Evolutionary conservation across 2,329 filamentous ascomycete genomes (phyloP).

Genomic region (Trichoderma breve): DNA sequence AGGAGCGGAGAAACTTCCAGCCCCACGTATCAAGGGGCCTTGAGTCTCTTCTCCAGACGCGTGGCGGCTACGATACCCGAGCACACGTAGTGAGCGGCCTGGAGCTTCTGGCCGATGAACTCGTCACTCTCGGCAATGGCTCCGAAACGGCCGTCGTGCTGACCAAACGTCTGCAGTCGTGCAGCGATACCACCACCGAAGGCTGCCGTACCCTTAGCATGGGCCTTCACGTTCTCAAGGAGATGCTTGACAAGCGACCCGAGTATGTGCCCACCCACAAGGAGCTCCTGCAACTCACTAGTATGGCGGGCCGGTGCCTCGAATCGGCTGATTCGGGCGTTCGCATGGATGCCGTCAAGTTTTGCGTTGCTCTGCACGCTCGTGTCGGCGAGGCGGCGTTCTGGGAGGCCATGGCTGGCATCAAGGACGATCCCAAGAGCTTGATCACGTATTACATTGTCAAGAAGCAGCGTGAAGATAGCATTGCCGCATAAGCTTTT

Average conservation of each 20-base stretch:
- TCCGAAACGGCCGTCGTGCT: conserved; percentile 58
- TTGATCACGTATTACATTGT: conserved; percentile 80
- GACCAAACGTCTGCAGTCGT: conserved; percentile 44
- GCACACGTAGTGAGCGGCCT: conserved; percentile 72
- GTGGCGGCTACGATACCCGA: conserved; percentile 64
- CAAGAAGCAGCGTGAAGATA: conserved; percentile 60
- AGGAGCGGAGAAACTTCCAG: conserved; percentile 63
- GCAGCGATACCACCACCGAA: conserved; percentile 42
- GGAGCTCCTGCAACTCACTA: conserved; percentile 52
- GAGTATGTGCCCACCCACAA: conserved; percentile 49
- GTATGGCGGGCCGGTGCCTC: conserved; percentile 55
- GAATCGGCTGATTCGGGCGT: conserved; percentile 62
- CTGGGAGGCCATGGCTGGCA: conserved; percentile 63
- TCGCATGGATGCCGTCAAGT: conserved; percentile 72
- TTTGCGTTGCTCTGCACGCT: conserved; percentile 71
- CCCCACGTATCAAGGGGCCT: conserved; percentile 67
- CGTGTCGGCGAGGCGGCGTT: conserved; percentile 60
- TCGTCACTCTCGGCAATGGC: conserved; percentile 64
- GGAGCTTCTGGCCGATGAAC: conserved; percentile 70
- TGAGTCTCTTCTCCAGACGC: conserved; percentile 63
- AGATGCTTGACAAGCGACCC: conserved; percentile 52
- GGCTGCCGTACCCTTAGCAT: conserved; percentile 57
- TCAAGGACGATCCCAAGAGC: conserved; percentile 71
- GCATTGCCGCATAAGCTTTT: conserved; percentile 19
- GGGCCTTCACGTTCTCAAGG: conserved; percentile 61